A percentile compares a stretch with the other conserved stretches of the same genome.
Evolutionary conservation across 257 asterid genomes (phyloP).

Genomic region (Ajuga chamaepitys): DNA sequence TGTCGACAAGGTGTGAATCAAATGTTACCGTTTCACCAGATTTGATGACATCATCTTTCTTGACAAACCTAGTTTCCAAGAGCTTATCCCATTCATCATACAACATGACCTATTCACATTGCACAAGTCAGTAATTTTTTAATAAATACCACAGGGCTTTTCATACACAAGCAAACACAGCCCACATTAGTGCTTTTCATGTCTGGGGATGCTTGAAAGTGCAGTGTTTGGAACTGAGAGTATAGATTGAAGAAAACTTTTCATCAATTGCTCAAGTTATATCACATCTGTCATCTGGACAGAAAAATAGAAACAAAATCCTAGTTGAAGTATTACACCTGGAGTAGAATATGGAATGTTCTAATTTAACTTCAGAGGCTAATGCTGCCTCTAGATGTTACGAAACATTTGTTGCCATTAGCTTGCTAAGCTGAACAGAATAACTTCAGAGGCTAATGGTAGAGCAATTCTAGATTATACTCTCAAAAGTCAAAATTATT

Average conservation of each 20-base stretch:
- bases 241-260: neutral
- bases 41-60: slow-evolving; percentile 53
- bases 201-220: slow-evolving; percentile 7
- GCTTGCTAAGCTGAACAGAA: neutral
- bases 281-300: neutral
- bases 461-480: neutral
- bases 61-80: slow-evolving; percentile 64
- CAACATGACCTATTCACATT: slow-evolving; percentile 44
- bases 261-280: neutral
- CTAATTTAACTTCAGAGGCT: too few species aligned
- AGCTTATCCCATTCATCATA: slow-evolving; percentile 70
- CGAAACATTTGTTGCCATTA: neutral
- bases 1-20: slow-evolving; percentile 65
- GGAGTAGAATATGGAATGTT: neutral
- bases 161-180: neutral
- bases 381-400: too few species aligned
- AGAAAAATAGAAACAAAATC: neutral
- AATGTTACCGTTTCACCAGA: slow-evolving; percentile 61
- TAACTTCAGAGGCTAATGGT: neutral
- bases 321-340: neutral
- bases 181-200: slow-evolving; percentile 2
- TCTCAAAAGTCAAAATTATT: neutral
- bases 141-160: neutral
- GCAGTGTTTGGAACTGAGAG: neutral
- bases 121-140: neutral